Base-by-base conservation (phyloP, 306 rosid species). In the Cucumis cinereus region DNA sequence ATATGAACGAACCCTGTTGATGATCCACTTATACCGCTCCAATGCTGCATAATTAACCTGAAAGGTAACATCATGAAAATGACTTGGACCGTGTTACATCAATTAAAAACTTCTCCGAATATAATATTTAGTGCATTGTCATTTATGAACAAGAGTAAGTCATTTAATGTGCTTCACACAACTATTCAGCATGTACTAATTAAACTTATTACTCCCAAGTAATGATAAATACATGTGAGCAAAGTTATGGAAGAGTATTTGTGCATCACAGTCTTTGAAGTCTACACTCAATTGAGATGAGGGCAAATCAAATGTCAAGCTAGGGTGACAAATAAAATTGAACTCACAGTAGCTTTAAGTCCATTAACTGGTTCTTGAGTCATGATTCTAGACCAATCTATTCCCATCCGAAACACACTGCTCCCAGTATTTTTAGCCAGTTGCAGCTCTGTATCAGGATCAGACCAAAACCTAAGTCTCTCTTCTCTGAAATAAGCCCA, bases 401-500 rank as follows among this genome's bases (percentile, higher is more conserved):
- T 84, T 75, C 98, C 98, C 98, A 94, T 90, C 54, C 98, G 88
- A 62, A 94, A 94, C 77, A 94, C 95, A 63, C 85, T 82, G 60
- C 87, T 68, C 26, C 98, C 98, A 19, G 98, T 91, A 79, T 80
- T 87, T 79, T 94, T 91, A 57, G 98, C 97, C 84, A 91, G 80
- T 52, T 89, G 88, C 70, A 94, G 80, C 83, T 94, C 98, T 75
- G 85, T 85, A 86, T 94, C 98, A 81, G 98, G 98, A 83, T 94
- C 97, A 53, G 98, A 88, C 98, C 98, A 94, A 91, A 94, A 94
- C 89, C 89, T 91, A 79, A 94, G 81, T 84, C 98, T 91, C 87
- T 91, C 95, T 86, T 90, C 90, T 84, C 98, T 94, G 90, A 79
- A 86, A 85, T 63, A 78, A 79, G 68, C 57, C 75, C 78, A 86